A percentile compares a stretch with the other conserved stretches of the same genome.
These are phyloP conservation scores for Coccomyxa sp. DNA, from an alignment of 139 green algal species.

Conservation along the genomic window DNA sequence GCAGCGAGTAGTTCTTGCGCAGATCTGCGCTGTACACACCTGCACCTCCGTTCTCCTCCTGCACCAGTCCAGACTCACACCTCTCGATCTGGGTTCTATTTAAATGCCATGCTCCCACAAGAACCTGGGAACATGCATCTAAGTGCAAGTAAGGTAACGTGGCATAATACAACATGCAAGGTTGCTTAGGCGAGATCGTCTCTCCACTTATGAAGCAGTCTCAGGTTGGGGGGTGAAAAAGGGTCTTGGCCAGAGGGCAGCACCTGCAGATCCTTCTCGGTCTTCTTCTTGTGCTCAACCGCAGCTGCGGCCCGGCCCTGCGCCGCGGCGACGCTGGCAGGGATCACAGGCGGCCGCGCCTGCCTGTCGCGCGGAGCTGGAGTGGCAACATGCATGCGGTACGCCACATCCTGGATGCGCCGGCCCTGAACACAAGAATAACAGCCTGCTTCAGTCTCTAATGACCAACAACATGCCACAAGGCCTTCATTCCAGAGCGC, in stretches of 20 bases:
- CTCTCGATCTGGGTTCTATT: background rate
- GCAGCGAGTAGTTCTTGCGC: constrained; percentile 84
- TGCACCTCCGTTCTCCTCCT: constrained; percentile 90
- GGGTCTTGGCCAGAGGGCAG: too few relatives aligned
- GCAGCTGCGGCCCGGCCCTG: constrained; percentile 39
- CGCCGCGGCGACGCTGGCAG: constrained; percentile 56
- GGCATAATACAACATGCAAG: too few relatives aligned
- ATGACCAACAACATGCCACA: background rate
- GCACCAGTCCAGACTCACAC: constrained; percentile 3
- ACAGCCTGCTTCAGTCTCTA: background rate
- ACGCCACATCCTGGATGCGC: constrained; percentile 80
- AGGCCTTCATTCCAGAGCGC: background rate
- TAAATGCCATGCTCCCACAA: background rate
- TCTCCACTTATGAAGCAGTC: too few relatives aligned
- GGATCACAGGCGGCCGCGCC: constrained; percentile 81
- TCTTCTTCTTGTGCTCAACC: constrained; percentile 34
- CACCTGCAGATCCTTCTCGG: constrained; percentile 63
- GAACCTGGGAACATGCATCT: too few relatives aligned
- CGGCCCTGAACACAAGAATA: constrained; percentile 46
- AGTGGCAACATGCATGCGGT: constrained; percentile 92
- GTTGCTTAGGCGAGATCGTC: too few relatives aligned
- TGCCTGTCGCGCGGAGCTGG: constrained; percentile 57
- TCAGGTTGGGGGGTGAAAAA: too few relatives aligned
- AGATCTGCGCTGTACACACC: constrained; percentile 91
- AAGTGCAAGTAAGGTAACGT: too few relatives aligned